Percentiles rank a stretch among this genome's conserved stretches.
phyloP scores from a whole-genome alignment of 2,329 filamentous ascomycete genomes.

The Curvularia eragrostidis region DNA sequence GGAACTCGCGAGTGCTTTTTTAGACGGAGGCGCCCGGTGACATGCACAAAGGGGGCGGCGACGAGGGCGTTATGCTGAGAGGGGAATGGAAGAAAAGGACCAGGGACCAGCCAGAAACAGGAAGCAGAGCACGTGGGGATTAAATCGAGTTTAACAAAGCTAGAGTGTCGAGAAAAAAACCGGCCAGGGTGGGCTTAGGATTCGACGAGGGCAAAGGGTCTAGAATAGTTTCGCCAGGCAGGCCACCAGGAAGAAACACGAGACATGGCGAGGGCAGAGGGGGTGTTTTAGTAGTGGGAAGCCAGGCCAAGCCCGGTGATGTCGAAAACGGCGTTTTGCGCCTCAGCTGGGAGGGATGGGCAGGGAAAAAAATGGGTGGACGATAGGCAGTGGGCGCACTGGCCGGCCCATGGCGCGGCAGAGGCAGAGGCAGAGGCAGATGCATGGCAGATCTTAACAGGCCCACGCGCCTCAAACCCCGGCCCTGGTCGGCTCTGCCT shows the following conservation, averaged over 20 bases:
- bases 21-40: slow-evolving; percentile 18
- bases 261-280: slow-evolving; percentile 34
- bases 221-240: slow-evolving; percentile 21
- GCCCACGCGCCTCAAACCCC: slow-evolving; percentile 14
- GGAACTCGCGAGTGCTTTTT: background rate
- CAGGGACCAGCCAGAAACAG: slow-evolving; percentile 29
- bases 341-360: background rate
- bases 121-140: slow-evolving; percentile 17
- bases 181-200: slow-evolving; percentile 1
- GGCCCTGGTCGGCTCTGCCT: slow-evolving; percentile 11
- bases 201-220: slow-evolving; percentile 2
- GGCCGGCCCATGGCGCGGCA: background rate
- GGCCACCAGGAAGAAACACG: slow-evolving; percentile 4
- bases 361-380: slow-evolving; percentile 1
- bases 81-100: slow-evolving; percentile 4
- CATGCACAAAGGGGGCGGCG: slow-evolving; percentile 25
- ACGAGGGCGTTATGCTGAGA: slow-evolving; percentile 8
- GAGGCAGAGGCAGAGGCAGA: slow-evolving; percentile 7
- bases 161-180: background rate
- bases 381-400: background rate
- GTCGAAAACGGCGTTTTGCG: slow-evolving; percentile 2
- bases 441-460: slow-evolving; percentile 24
- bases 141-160: slow-evolving; percentile 20
- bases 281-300: slow-evolving; percentile 45
- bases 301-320: slow-evolving; percentile 29